Percentiles rank a stretch among this genome's conserved stretches.
Conservation (phyloP, 2,329 filamentous ascomycete species). For the Ophiostoma montium region DNA sequence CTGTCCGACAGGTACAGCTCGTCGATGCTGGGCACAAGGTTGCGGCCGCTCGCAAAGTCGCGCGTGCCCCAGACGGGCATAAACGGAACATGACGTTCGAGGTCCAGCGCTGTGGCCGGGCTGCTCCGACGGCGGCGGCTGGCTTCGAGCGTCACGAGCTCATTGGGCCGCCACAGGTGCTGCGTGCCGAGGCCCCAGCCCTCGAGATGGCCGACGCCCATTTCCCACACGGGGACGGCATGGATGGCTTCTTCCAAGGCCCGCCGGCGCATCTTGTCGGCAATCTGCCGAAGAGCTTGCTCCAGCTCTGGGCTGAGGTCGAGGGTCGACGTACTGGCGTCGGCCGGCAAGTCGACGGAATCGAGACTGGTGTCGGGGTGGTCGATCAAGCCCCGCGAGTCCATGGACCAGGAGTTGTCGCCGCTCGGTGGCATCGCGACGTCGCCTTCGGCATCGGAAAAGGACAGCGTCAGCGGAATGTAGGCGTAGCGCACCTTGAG, state of each 20-base stretch:
- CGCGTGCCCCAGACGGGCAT: slow-evolving; percentile 52
- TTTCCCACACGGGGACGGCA: slow-evolving; percentile 35
- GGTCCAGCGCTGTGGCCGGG: slow-evolving; percentile 33
- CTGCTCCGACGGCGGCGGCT: slow-evolving; percentile 24
- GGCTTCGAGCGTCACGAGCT: slow-evolving; percentile 43
- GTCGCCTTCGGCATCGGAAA: background rate
- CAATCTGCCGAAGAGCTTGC: background rate
- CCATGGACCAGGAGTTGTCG: no score
- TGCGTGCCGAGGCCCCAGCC: slow-evolving; percentile 36
- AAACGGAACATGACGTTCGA: slow-evolving; percentile 29
- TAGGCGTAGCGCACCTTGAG: slow-evolving; percentile 46
- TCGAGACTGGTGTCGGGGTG: no score
- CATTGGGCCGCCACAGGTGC: slow-evolving; percentile 41
- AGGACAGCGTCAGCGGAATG: slow-evolving; percentile 13
- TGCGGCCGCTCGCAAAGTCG: slow-evolving; percentile 30
- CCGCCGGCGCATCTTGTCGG: background rate
- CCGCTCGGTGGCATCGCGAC: no score
- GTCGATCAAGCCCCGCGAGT: no score
- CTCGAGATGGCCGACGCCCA: slow-evolving; percentile 40
- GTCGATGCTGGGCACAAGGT: slow-evolving; percentile 23
- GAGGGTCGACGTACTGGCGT: background rate
- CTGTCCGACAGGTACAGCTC: slow-evolving; percentile 39
- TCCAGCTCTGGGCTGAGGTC: background rate
- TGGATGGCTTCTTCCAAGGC: slow-evolving; percentile 23
- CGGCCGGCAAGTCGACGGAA: no score